Conservation (phyloP, 768 basidiomycete genomes). For the Termitomyces sp. region DNA sequence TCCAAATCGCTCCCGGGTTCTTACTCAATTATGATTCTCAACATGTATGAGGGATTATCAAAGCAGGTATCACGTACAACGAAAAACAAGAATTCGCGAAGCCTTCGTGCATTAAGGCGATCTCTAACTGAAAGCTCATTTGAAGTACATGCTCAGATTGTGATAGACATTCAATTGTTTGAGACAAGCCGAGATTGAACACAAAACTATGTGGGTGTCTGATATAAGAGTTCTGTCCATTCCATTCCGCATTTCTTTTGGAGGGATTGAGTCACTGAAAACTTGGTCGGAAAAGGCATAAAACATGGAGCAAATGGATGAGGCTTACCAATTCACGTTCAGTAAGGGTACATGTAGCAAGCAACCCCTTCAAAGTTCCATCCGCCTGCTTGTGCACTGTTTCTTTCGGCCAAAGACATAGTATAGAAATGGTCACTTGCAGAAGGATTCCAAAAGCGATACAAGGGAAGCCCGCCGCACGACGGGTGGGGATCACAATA, state of each 20-base stretch:
- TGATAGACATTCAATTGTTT: not conserved
- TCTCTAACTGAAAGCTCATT: not conserved
- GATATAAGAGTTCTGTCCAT: not conserved
- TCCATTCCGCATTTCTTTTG: not conserved
- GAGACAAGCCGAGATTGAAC: not conserved
- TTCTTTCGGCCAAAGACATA: conserved; percentile 12
- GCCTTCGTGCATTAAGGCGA: not conserved
- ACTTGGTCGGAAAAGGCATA: no score
- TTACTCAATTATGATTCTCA: no score
- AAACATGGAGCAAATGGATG: no score
- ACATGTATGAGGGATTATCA: no score
- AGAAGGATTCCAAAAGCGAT: conserved; percentile 15
- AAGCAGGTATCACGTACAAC: no score
- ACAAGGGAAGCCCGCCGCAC: conserved; percentile 15
- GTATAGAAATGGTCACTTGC: conserved; percentile 22
- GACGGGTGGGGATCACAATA: conserved; percentile 8
- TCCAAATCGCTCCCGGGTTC: no score
- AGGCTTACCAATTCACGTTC: not conserved
- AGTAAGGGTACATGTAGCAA: conserved; percentile 15
- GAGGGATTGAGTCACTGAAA: not conserved
- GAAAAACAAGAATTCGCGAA: not conserved
- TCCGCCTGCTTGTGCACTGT: conserved; percentile 7
- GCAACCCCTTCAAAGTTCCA: conserved; percentile 15
- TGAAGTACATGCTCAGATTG: not conserved
- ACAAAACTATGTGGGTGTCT: not conserved